These are phyloP conservation scores for Kregervanrija fluxuum DNA, from an alignment of 805 yeast genomes.

Conservation along the genomic window DNA sequence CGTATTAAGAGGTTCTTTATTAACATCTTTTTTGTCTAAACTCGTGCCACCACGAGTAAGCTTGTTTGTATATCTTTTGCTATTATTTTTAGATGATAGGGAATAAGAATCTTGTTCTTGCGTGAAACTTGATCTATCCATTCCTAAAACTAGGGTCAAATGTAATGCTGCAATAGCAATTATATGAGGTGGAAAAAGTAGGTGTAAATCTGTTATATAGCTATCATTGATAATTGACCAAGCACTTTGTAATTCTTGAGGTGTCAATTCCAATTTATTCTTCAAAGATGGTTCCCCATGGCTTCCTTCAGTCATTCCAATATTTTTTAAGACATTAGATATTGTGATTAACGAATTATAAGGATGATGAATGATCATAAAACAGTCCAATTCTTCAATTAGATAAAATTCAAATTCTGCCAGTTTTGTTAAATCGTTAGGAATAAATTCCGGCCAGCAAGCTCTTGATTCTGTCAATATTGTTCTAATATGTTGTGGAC, in stretches of 20 bases:
- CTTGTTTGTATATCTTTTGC: too few relatives aligned
- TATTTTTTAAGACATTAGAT: constrained; percentile 32
- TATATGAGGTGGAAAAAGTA: constrained; percentile 83
- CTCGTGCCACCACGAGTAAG: too few relatives aligned
- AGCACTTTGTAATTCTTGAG: constrained; percentile 71
- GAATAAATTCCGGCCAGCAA: constrained; percentile 91
- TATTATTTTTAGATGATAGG: too few relatives aligned
- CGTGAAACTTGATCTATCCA: constrained; percentile 4
- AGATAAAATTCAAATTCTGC: constrained; percentile 95
- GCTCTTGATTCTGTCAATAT: constrained; percentile 79
- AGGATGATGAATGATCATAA: constrained; percentile 68
- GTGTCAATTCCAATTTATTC: constrained; percentile 29
- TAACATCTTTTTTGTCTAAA: too few relatives aligned
- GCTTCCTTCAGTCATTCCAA: constrained; percentile 12
- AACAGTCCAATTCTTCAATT: constrained; percentile 78
- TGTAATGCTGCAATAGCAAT: constrained; percentile 79
- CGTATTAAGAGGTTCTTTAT: constrained; percentile 12
- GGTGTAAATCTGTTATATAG: constrained; percentile 78
- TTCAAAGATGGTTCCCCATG: not conserved
- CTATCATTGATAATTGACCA: constrained; percentile 92
- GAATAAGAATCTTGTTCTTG: too few relatives aligned
- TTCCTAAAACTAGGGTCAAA: constrained; percentile 56
- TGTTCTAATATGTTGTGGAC: constrained; percentile 87
- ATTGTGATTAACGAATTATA: constrained; percentile 56
- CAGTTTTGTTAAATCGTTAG: constrained; percentile 81